Evolutionary conservation across 106 monocot species (phyloP).

Genomic region (Apostasia ramifera): DNA sequence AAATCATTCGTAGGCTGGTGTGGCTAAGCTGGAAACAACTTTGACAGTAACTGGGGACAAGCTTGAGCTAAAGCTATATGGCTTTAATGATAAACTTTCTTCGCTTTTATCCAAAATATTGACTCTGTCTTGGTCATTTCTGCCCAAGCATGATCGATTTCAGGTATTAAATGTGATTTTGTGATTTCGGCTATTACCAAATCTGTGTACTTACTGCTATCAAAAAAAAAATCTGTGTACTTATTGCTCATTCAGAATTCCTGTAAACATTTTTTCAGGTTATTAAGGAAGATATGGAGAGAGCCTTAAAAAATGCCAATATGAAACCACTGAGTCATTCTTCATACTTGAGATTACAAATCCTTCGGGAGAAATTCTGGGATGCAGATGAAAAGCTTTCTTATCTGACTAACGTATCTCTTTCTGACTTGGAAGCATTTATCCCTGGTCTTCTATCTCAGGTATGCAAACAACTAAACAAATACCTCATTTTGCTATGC

Average conservation of each 20-base stretch:
- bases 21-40: slow-evolving; percentile 87
- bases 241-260: neutral
- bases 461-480: slow-evolving; percentile 27
- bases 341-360: slow-evolving; percentile 77
- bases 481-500: neutral
- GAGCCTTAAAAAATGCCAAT: slow-evolving; percentile 78
- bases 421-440: slow-evolving; percentile 58
- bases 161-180: slow-evolving; percentile 33
- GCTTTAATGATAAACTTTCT: slow-evolving; percentile 88
- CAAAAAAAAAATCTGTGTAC: too few relatives aligned
- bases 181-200: neutral
- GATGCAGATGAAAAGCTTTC: slow-evolving; percentile 74
- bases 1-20: slow-evolving; percentile 63
- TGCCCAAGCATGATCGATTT: slow-evolving; percentile 71
- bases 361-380: slow-evolving; percentile 73
- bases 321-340: slow-evolving; percentile 89
- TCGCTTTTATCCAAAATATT: slow-evolving; percentile 66
- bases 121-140: slow-evolving; percentile 38
- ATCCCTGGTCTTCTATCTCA: slow-evolving; percentile 74
- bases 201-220: too few relatives aligned
- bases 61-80: slow-evolving; percentile 80
- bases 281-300: slow-evolving; percentile 89
- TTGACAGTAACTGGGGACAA: slow-evolving; percentile 64
- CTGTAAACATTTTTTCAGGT: slow-evolving; percentile 33
- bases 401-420: slow-evolving; percentile 44